Evolutionary conservation across 805 yeast genomes (phyloP), one percentile per base, ranked within the genome.

Genomic region (Spathaspora arborariae): DNA sequence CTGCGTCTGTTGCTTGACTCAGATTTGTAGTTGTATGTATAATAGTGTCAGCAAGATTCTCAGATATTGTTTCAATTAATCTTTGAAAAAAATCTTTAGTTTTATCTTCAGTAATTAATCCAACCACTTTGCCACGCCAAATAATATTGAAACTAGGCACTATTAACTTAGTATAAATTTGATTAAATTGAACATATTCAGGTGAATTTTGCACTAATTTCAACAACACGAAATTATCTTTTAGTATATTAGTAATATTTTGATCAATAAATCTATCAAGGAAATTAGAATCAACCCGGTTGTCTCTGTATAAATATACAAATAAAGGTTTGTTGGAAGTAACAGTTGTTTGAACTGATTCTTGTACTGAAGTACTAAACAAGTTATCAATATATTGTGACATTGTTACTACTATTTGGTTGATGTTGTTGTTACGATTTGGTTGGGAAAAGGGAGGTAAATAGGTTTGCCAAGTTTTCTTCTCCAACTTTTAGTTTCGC

Each of bases 141-240:
- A 86, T 69, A 11, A 84, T 64, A 55, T 79, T 75, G 20, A 84
- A 64, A 51, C 86, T 74, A 1, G 91, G 91, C 2, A 74, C 69
- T 0, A 55, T 56, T 6, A 74, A 65, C 15, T 70, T 63, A 2
- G 81, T 81, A 51, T 81, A 82, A n/a, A 84, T 65, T 50, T 80
- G 82, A 30, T 72, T 65, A 55, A 85, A 82, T 36, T 41, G 53
- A 10, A 47, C 54, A 44, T 43, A 58, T 43, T 63, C 68, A 2
- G 45, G 35, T 4, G 59, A 51, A 9, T 50, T 49, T 16, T 53
- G 51, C 2, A 47, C 24, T 39, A 64, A 42, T 39, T 52, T 50
- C 34, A 62, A 49, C 40, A 57, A 45, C 10, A 58, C 53, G 36
- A 53, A 60, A 16, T 49, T 41, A 2, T 33, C 33, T 16, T 33